phyloP scores from a whole-genome alignment of 1,139 yeast species.

The Geotrichum carabidarum region DNA sequence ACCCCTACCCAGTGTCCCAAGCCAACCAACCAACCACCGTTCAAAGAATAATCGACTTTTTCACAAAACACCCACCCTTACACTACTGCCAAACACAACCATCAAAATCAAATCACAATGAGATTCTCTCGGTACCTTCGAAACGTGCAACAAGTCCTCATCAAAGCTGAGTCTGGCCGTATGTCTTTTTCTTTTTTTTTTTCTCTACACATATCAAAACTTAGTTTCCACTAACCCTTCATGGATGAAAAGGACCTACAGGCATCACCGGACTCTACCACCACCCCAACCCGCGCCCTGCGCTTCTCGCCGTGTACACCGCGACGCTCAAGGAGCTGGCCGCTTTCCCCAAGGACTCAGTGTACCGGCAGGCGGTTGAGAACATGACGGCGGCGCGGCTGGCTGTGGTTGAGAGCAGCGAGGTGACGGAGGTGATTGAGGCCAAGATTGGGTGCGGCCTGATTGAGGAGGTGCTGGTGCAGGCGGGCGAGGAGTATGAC shows the following conservation, averaged over 20 bases:
- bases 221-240: neutral
- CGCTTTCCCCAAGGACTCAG: slow-evolving; percentile 61
- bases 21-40: slow-evolving; percentile 7
- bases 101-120: slow-evolving; percentile 32
- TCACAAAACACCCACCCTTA: slow-evolving; percentile 1
- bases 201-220: neutral
- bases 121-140: slow-evolving; percentile 41
- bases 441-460: slow-evolving; percentile 73
- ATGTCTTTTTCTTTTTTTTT: slow-evolving; percentile 17
- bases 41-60: slow-evolving; percentile 6
- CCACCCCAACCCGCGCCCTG: slow-evolving; percentile 84
- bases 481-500: slow-evolving; percentile 75
- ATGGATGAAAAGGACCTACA: slow-evolving; percentile 44
- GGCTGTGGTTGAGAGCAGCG: slow-evolving; percentile 58
- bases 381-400: slow-evolving; percentile 67
- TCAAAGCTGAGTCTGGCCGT: slow-evolving; percentile 59
- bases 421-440: slow-evolving; percentile 65
- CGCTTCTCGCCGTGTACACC: slow-evolving; percentile 63
- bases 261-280: slow-evolving; percentile 74
- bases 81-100: neutral
- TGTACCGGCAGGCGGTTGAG: slow-evolving; percentile 73
- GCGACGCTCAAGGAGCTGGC: slow-evolving; percentile 59
- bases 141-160: slow-evolving; percentile 51
- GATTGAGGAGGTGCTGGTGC: slow-evolving; percentile 75
- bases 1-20: neutral